Conservation (phyloP, 148 eudicot genomes). For the Rhododendron ferrugineum region DNA sequence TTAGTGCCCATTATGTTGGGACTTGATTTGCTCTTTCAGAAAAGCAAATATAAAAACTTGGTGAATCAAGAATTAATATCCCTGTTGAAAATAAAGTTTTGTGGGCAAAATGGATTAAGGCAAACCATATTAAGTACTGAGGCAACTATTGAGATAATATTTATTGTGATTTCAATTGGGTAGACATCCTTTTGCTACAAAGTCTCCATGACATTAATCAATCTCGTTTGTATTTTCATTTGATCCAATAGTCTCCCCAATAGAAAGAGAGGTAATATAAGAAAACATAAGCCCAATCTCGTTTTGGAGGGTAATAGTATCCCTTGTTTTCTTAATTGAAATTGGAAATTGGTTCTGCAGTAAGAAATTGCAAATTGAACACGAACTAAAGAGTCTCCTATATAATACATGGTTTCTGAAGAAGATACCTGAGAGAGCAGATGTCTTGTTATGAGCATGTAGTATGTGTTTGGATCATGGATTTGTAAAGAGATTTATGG, state of each 20-base stretch:
- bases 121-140: background rate
- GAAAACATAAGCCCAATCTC: background rate
- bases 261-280: background rate
- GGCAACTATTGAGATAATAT: background rate
- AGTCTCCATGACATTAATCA: background rate
- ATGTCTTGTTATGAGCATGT: background rate
- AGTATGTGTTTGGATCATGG: background rate
- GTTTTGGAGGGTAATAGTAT: background rate
- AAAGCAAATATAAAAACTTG: background rate
- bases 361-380: background rate
- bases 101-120: background rate
- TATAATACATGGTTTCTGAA: background rate
- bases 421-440: background rate
- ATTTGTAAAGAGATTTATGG: background rate
- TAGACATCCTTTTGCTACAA: background rate
- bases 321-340: background rate
- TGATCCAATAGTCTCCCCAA: background rate
- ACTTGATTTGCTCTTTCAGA: background rate
- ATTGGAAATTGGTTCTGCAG: background rate
- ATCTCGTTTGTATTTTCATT: background rate
- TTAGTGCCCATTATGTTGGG: background rate
- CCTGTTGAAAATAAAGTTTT: background rate
- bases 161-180: background rate
- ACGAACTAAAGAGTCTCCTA: background rate
- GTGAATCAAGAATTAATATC: background rate